Conservation (phyloP, 352 stramenopile species). For the Phytophthora kernoviae region DNA sequence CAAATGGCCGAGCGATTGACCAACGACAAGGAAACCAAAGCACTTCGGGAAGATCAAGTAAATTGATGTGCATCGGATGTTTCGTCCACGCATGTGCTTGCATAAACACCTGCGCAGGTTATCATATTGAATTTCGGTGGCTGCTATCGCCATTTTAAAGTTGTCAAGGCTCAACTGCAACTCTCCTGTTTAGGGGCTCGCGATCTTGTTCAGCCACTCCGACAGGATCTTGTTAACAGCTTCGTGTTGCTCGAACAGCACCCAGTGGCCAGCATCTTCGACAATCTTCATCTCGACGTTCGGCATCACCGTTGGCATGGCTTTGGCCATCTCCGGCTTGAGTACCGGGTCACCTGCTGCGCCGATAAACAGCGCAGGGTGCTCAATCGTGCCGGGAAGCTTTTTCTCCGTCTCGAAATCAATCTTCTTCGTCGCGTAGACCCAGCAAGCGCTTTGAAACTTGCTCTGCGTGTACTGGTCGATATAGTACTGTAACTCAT, state of each 20-base stretch:
- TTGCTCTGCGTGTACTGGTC: conserved; percentile 40
- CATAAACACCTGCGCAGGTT: conserved; percentile 5
- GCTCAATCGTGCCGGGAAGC: conserved; percentile 35
- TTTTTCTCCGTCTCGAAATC: conserved; percentile 53
- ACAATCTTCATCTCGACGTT: conserved; percentile 44
- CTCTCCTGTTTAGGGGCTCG: conserved; percentile 13
- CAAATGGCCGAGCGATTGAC: conserved; percentile 3
- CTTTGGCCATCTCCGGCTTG: conserved; percentile 44
- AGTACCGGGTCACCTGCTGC: conserved; percentile 46
- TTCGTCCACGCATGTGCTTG: conserved; percentile 10
- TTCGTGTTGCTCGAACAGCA: conserved; percentile 42
- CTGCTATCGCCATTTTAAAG: conserved; percentile 1
- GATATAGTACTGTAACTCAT: conserved; percentile 53
- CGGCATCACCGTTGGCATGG: conserved; percentile 46
- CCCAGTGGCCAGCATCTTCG: conserved; percentile 47
- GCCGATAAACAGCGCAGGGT: conserved; percentile 50
- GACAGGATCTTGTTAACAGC: conserved; percentile 46
- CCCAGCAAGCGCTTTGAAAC: conserved; percentile 41
- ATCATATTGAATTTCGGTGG: conserved; percentile 4
- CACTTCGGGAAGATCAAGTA: not conserved
- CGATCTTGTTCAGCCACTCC: conserved; percentile 40
- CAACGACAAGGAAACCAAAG: not conserved
- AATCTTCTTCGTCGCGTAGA: conserved; percentile 45
- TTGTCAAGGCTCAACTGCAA: not conserved
- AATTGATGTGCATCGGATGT: conserved; percentile 8